Base-by-base conservation (phyloP, 768 basidiomycete genomes). In the Amanita brunnescens region DNA sequence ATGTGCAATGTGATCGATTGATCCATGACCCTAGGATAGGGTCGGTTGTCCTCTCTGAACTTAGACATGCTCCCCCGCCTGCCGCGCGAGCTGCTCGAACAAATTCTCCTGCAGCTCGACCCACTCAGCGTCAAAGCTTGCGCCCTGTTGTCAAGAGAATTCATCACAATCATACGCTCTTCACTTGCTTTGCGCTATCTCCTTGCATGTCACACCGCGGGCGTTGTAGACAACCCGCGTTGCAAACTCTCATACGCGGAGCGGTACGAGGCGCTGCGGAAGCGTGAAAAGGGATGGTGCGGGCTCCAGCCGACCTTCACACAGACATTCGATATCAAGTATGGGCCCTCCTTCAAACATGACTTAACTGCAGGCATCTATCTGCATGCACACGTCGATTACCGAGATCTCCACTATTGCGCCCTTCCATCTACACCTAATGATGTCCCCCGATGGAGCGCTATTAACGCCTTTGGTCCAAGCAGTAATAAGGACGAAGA, bases 361-460 rank as follows among this genome's bases (percentile, higher is more conserved):
- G 73, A 76, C 50, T 62, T 76, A 8, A 65, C 66, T 0, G 70
- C 67, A 0, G 72, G 73, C 1, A 58, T 69, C 1, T 76, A 71
- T 55, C 52, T 76, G 14, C 59, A 72, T 5, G 72, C 74, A 2
- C 58, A 70, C 37, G 10, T 18, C 6, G 55, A 54, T 5, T 56
- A 61, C 20, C 60, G 47, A 21, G 56, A 57, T 6, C 52, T 76
- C 32, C 62, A 69, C 16, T n/a, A n/a, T n/a, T n/a, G n/a, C n/a
- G n/a, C n/a, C n/a, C n/a, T 75, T 2, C 72, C 73, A 1, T 62
- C 58, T 0, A 54, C 39, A 23, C 52, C 52, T 12, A 55, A 54
- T 6, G 65, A 70, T 20, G 51, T 57, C 7, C 20, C 58, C 2
- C 54, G 49, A 13, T 73, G 71, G 70, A 59, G 54, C 29, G 53